Percentiles rank a stretch among this genome's conserved stretches.
These are phyloP conservation scores for Dispira simplex DNA, from an alignment of 192 early-diverging fungal species.

Conservation along the genomic window DNA sequence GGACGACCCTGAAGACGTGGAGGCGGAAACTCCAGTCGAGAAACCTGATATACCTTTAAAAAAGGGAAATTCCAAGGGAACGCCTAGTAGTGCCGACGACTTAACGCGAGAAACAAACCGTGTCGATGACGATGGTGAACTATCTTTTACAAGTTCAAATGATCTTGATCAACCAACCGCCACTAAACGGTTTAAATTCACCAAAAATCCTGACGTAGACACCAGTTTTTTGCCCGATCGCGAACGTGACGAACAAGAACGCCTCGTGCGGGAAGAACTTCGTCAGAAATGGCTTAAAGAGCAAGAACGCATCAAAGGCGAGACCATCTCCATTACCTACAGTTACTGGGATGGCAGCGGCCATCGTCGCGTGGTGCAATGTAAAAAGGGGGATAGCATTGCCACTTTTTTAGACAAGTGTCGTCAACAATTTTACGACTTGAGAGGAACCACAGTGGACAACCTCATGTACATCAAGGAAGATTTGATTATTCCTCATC, in stretches of 20 bases:
- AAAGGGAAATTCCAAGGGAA: too few relatives aligned
- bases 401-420: too few relatives aligned
- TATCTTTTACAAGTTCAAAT: not conserved
- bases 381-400: slow-evolving; percentile 17
- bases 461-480: slow-evolving; percentile 87
- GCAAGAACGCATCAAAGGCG: slow-evolving; percentile 74
- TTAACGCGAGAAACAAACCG: not conserved
- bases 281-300: slow-evolving; percentile 66
- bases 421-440: slow-evolving; percentile 45
- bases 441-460: slow-evolving; percentile 67
- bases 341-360: slow-evolving; percentile 96
- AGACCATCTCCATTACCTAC: slow-evolving; percentile 75
- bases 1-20: too few relatives aligned
- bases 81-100: too few relatives aligned
- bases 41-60: too few relatives aligned
- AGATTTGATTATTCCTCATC: slow-evolving; percentile 90
- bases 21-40: too few relatives aligned
- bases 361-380: slow-evolving; percentile 61
- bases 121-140: not conserved
- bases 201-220: slow-evolving; percentile 81
- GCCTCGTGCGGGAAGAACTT: slow-evolving; percentile 50
- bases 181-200: slow-evolving; percentile 21
- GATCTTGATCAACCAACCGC: slow-evolving; percentile 11
- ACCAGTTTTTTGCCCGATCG: slow-evolving; percentile 86
- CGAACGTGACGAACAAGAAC: slow-evolving; percentile 70